phyloP scores from a whole-genome alignment of 1,284 basidiomycete genomes.

The Cystobasidium slooffiae region DNA sequence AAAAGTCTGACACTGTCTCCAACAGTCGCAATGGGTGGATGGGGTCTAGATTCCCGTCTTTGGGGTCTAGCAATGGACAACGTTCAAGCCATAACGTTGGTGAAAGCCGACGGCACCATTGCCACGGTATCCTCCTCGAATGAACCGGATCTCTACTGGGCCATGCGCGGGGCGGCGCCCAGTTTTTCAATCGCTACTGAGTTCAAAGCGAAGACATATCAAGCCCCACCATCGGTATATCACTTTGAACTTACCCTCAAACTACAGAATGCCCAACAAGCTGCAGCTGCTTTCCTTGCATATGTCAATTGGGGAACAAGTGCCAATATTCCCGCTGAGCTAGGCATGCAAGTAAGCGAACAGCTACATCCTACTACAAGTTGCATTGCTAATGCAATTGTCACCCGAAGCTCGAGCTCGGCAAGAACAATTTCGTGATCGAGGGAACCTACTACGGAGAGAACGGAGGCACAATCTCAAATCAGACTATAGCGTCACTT shows the following conservation, averaged over 20 bases:
- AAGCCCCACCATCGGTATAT: slow-evolving; percentile 23
- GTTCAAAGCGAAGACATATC: slow-evolving; percentile 23
- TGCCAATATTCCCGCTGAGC: slow-evolving; percentile 12
- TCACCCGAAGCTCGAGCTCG: slow-evolving; percentile 16
- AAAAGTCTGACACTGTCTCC: background rate
- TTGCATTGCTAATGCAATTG: background rate
- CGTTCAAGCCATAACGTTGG: slow-evolving; percentile 20
- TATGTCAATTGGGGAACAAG: slow-evolving; percentile 18
- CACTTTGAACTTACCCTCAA: slow-evolving; percentile 13
- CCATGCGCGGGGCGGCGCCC: slow-evolving; percentile 33
- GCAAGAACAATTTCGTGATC: slow-evolving; percentile 23
- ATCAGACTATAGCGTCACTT: slow-evolving; percentile 4
- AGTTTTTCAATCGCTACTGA: slow-evolving; percentile 31
- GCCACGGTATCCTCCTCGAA: slow-evolving; percentile 13
- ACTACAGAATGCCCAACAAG: slow-evolving; percentile 10
- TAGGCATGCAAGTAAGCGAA: slow-evolving; percentile 16
- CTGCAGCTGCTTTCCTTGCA: slow-evolving; percentile 15
- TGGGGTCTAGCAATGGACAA: slow-evolving; percentile 32
- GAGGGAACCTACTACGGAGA: slow-evolving; percentile 25
- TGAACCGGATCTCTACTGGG: slow-evolving; percentile 36
- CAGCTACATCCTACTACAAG: background rate
- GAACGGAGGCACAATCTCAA: background rate
- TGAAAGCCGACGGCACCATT: slow-evolving; percentile 32
- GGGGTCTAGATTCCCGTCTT: slow-evolving; percentile 23
- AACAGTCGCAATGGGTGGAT: slow-evolving; percentile 22